phyloP scores from a whole-genome alignment of 768 basidiomycete species.

The Leucosporidium scottii region DNA sequence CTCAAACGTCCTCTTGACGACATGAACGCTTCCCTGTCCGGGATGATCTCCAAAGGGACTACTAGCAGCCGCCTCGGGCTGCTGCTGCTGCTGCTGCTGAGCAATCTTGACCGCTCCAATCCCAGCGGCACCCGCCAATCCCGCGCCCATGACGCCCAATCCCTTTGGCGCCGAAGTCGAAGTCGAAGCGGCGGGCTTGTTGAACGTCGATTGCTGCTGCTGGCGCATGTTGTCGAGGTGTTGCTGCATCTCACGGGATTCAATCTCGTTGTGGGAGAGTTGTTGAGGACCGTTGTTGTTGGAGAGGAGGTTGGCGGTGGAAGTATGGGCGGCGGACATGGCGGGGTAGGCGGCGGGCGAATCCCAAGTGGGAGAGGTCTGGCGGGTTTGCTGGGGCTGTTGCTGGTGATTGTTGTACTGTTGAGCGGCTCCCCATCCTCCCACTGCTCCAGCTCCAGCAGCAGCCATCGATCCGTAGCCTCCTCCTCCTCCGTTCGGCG shows the following conservation, averaged over 20 bases:
- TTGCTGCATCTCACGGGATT: slow-evolving; percentile 25
- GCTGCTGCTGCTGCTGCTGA: not conserved
- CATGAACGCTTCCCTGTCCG: slow-evolving; percentile 32
- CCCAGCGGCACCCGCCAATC: too few species aligned
- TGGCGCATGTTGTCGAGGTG: slow-evolving; percentile 17
- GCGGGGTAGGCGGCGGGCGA: not conserved
- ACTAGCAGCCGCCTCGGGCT: not conserved
- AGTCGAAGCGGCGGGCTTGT: not conserved
- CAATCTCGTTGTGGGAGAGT: slow-evolving; percentile 13
- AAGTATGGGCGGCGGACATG: too few species aligned
- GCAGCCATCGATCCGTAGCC: slow-evolving; percentile 4
- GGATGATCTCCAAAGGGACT: slow-evolving; percentile 35
- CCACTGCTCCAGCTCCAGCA: not conserved
- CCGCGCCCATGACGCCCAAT: too few species aligned
- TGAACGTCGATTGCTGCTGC: not conserved
- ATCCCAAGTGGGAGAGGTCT: not conserved
- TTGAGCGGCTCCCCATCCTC: not conserved
- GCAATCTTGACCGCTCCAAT: too few species aligned
- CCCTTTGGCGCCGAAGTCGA: not conserved
- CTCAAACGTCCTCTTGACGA: slow-evolving; percentile 35
- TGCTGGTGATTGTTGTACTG: slow-evolving; percentile 6
- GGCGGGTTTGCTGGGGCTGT: slow-evolving; percentile 1
- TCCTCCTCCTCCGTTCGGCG: not conserved
- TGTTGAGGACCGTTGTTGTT: too few species aligned
- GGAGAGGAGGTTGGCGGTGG: too few species aligned